Percentiles rank a stretch among this genome's conserved stretches.
phyloP scores from a whole-genome alignment of 2,329 filamentous ascomycete genomes.

The Gremmenia infestans region DNA sequence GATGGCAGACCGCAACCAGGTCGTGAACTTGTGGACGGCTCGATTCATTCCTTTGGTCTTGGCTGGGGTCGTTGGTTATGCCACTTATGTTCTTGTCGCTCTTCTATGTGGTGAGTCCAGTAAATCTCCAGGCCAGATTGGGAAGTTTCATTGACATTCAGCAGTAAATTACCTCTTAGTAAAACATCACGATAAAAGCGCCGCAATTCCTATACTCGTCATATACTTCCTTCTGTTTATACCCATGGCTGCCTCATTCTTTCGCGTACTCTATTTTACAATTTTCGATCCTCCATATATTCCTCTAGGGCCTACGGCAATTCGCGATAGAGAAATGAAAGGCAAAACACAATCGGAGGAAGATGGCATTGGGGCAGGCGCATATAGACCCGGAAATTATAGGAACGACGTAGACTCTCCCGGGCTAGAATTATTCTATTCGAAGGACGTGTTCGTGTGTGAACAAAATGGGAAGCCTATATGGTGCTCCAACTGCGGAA shows the following conservation, averaged over 20 bases:
- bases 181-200: slow-evolving; percentile 37
- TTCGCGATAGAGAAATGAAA: slow-evolving; percentile 23
- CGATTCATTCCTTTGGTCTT: slow-evolving; percentile 64
- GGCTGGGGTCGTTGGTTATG: slow-evolving; percentile 60
- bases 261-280: slow-evolving; percentile 65
- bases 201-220: slow-evolving; percentile 65
- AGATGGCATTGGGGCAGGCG: slow-evolving; percentile 19
- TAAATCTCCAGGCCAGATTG: not conserved
- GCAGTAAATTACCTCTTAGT: slow-evolving; percentile 69
- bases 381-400: slow-evolving; percentile 17
- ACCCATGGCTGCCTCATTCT: slow-evolving; percentile 61
- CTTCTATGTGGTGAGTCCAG: slow-evolving; percentile 58
- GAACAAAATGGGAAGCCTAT: slow-evolving; percentile 76
- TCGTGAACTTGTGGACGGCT: slow-evolving; percentile 27
- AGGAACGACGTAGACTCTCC: slow-evolving; percentile 50
- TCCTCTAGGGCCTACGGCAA: slow-evolving; percentile 49
- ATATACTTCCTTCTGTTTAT: slow-evolving; percentile 69
- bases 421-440: slow-evolving; percentile 72
- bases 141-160: slow-evolving; percentile 11
- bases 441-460: slow-evolving; percentile 78
- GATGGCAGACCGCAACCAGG: slow-evolving; percentile 5
- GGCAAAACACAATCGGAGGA: slow-evolving; percentile 5
- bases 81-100: slow-evolving; percentile 65
- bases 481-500: slow-evolving; percentile 79
- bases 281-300: slow-evolving; percentile 68